phyloP scores from a whole-genome alignment of 306 rosid species.

The Quercus glauca region DNA sequence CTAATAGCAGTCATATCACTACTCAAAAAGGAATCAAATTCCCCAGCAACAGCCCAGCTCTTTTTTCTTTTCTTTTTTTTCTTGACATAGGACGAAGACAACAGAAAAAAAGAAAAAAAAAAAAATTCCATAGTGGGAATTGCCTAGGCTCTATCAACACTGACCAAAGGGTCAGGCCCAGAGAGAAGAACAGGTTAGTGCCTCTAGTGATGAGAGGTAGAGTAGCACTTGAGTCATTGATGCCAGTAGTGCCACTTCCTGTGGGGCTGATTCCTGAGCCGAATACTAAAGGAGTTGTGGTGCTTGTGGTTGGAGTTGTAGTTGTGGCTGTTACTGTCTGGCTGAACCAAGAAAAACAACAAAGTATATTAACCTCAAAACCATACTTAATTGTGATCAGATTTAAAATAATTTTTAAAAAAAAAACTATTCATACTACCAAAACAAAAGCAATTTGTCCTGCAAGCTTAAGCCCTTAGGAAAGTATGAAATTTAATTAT shows the following conservation, averaged over 20 bases:
- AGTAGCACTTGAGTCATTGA: conserved; percentile 26
- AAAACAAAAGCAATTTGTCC: background rate
- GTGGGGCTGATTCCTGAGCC: conserved; percentile 44
- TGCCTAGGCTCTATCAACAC: conserved; percentile 11
- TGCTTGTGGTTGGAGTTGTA: conserved; percentile 26
- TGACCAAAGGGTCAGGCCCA: conserved; percentile 33
- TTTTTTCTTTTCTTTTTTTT: background rate
- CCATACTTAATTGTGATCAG: background rate
- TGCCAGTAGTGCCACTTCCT: conserved; percentile 6
- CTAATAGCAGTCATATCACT: conserved; percentile 37
- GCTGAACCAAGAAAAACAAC: conserved; percentile 43
- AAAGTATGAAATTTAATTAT: too few relatives aligned
- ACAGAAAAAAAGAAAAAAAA: background rate
- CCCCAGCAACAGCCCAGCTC: conserved; percentile 21
- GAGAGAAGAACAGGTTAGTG: conserved; percentile 16
- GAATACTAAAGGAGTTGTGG: conserved; percentile 16
- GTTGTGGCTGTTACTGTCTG: conserved; percentile 44
- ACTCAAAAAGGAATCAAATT: conserved; percentile 59
- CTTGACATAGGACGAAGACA: conserved; percentile 3
- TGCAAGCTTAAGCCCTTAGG: too few relatives aligned
- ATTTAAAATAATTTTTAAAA: too few relatives aligned
- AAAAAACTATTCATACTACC: background rate
- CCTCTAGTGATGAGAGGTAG: conserved; percentile 22
- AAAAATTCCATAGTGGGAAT: conserved; percentile 34
- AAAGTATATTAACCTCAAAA: background rate